Base-by-base conservation (phyloP, 495 filamentous ascomycete species). In the Neurospora sp. region DNA sequence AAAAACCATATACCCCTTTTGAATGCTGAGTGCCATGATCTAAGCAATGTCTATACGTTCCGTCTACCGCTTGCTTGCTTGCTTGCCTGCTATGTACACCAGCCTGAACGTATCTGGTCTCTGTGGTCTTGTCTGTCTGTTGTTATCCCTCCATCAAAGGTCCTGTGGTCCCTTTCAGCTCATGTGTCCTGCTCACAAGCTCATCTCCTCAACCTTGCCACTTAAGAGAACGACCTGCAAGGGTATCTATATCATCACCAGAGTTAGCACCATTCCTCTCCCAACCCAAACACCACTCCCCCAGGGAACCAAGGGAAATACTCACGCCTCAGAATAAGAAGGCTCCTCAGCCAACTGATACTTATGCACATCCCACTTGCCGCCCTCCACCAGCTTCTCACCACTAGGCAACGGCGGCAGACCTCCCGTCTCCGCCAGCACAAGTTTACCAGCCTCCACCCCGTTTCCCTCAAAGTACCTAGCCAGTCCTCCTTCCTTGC, bases 341-440 rank as follows among this genome's bases (percentile, higher is more conserved):
- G 83, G 83, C 81, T 90, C 88, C 74, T 84, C 78, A 7, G 85
- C 78, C 75, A 92, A 74, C 71, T 83, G 79, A 76, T 90, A 91
- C 75, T 85, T 86, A 80, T 88, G 79, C 39, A 86, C 82, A 75
- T 83, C 81, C 84, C 87, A 89, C 69, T 82, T 79, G 5, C 83
- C 84, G 0, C 74, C 72, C 23, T 76, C 76, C 54, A 12, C 12
- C 76, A 82, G 74, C 48, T 84, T 88, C 79, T 89, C 79, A 39
- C 91, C 90, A 80, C 89, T 90, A 66, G 95, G 96, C 73, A 92
- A 80, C 10, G 96, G 96, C 71, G 96, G 96, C 79, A 98, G 79
- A 8, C 94, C 94, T 4, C 79, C 80, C 1, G 75, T 79, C 80
- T 91, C 84, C 23, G 87, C 85, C 12, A 99, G 81, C 72, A 97